Conservation (phyloP, 495 filamentous ascomycete species). For the Xylaria cubensis region DNA sequence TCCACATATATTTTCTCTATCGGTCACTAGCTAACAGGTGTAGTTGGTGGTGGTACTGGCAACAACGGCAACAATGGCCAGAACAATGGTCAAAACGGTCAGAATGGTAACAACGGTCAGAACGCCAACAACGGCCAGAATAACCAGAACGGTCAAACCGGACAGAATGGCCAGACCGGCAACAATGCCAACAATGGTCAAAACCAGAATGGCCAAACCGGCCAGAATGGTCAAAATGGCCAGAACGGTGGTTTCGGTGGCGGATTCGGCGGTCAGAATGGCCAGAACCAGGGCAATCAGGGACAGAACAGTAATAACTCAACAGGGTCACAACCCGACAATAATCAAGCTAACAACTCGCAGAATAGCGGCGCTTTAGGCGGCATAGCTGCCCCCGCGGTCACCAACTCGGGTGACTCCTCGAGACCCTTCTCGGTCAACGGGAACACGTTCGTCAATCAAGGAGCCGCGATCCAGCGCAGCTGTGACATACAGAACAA, state of each 20-base stretch:
- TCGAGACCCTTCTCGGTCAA: conserved; percentile 57
- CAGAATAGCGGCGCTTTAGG: conserved; percentile 35
- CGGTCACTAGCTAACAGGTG: conserved; percentile 28
- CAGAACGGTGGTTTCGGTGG: conserved; percentile 18
- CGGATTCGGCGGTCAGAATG: conserved; percentile 16
- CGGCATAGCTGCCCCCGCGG: conserved; percentile 44
- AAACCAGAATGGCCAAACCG: conserved; percentile 17
- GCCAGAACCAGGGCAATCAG: conserved; percentile 22
- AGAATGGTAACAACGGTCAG: not conserved
- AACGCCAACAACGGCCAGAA: conserved; percentile 27
- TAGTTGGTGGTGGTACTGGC: conserved; percentile 38
- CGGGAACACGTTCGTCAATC: conserved; percentile 57
- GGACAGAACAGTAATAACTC: conserved; percentile 19
- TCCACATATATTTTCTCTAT: conserved; percentile 11
- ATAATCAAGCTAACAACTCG: conserved; percentile 35
- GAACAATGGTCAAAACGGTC: conserved; percentile 12
- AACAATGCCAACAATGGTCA: too few species aligned
- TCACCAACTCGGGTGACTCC: conserved; percentile 49
- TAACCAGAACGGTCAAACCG: conserved; percentile 31
- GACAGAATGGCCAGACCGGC: conserved; percentile 13
- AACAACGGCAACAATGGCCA: conserved; percentile 27
- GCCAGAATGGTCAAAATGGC: conserved; percentile 21
- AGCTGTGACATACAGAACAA: conserved; percentile 59
- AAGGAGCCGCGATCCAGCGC: conserved; percentile 49
- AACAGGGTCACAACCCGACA: conserved; percentile 8